Percentiles rank a stretch among this genome's conserved stretches.
phyloP scores from a whole-genome alignment of 441 rosid genomes.

The Euphorbia celastroides region DNA sequence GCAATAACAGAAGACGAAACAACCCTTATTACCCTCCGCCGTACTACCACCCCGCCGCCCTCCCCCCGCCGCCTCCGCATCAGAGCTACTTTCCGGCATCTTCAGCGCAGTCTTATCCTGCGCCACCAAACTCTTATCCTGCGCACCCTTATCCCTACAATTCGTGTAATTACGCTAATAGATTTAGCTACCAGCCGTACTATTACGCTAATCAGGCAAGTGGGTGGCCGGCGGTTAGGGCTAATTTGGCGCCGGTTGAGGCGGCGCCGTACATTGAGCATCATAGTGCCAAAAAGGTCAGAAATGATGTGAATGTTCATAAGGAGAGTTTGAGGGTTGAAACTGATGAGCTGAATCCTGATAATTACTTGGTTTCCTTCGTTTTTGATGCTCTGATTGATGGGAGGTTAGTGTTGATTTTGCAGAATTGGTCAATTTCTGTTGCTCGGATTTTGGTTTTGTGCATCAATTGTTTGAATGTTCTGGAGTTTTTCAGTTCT shows the following conservation, averaged over 20 bases:
- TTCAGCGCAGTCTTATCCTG: slow-evolving; percentile 19
- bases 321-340: slow-evolving; percentile 34
- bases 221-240: slow-evolving; percentile 47
- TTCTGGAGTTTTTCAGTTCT: neutral
- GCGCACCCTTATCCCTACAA: slow-evolving; percentile 36
- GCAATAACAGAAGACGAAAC: slow-evolving; percentile 44
- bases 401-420: slow-evolving; percentile 53
- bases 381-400: slow-evolving; percentile 77
- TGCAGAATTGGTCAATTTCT: neutral
- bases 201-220: slow-evolving; percentile 42
- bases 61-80: slow-evolving; percentile 26
- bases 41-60: slow-evolving; percentile 24
- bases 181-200: slow-evolving; percentile 43
- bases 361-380: slow-evolving; percentile 68
- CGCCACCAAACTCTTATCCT: slow-evolving; percentile 26
- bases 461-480: neutral
- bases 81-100: slow-evolving; percentile 17
- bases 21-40: slow-evolving; percentile 30
- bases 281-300: slow-evolving; percentile 79
- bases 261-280: slow-evolving; percentile 69
- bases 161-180: slow-evolving; percentile 30
- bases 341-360: slow-evolving; percentile 62
- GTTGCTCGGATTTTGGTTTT: neutral
- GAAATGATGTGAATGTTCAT: slow-evolving; percentile 81
- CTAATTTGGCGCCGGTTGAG: slow-evolving; percentile 25